Conservation (phyloP, 257 asterid species). For the Lavandula angustifolia region DNA sequence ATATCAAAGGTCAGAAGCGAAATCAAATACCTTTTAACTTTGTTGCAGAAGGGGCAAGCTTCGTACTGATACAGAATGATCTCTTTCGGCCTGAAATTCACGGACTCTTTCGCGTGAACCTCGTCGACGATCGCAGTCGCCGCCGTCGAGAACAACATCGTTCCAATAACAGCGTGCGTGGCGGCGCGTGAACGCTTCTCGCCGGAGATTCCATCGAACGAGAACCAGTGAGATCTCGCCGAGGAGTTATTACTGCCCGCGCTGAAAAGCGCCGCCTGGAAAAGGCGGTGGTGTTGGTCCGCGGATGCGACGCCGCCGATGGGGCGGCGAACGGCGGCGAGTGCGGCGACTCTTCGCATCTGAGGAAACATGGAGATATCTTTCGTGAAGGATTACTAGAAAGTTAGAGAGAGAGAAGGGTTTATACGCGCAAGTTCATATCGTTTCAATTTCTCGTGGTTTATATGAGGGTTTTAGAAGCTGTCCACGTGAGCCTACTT, state of each 20-base stretch:
- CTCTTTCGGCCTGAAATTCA: constrained; percentile 55
- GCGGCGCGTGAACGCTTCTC: constrained; percentile 42
- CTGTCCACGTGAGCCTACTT: constrained; percentile 29
- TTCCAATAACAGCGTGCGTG: constrained; percentile 54
- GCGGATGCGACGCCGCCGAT: constrained; percentile 38
- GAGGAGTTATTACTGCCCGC: constrained; percentile 39
- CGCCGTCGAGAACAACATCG: constrained; percentile 73
- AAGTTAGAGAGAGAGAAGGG: constrained; percentile 18
- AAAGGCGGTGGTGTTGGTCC: constrained; percentile 38
- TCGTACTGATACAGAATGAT: constrained; percentile 92
- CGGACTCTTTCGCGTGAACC: constrained; percentile 72
- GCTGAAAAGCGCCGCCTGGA: constrained; percentile 52
- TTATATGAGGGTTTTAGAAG: constrained; percentile 41
- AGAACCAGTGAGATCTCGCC: constrained; percentile 56
- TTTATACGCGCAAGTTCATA: neutral
- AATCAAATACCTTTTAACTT: constrained; percentile 80
- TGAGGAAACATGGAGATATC: constrained; percentile 23
- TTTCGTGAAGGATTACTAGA: neutral
- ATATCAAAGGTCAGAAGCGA: constrained; percentile 4
- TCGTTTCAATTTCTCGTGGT: constrained; percentile 15
- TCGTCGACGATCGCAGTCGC: constrained; percentile 58
- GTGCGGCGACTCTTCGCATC: constrained; percentile 61
- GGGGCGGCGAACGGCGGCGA: constrained; percentile 59
- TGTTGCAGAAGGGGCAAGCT: constrained; percentile 96
- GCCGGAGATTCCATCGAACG: constrained; percentile 38